These are phyloP conservation scores for Leishmania turanica DNA, from an alignment of 208 protist genomes.

Conservation along the genomic window DNA sequence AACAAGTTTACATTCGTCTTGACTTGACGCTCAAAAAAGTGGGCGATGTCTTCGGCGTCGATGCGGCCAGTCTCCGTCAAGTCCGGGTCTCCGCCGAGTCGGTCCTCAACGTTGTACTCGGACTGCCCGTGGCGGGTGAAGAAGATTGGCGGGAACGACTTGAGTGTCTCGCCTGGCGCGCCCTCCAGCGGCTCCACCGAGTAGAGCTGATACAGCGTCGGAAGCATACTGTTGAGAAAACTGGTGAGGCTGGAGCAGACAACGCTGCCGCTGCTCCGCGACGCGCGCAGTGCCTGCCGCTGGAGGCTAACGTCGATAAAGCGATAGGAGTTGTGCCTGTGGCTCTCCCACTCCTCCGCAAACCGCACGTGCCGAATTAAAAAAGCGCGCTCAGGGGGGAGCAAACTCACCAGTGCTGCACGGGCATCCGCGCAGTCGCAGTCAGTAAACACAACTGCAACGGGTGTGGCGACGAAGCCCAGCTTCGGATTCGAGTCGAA, in stretches of 20 bases:
- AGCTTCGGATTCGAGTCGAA: constrained; percentile 52
- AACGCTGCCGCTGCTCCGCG: constrained; percentile 55
- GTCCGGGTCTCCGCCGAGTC: constrained; percentile 79
- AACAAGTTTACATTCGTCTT: constrained; percentile 52
- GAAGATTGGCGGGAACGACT: constrained; percentile 69
- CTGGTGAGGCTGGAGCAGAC: constrained; percentile 66
- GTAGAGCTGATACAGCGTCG: constrained; percentile 50
- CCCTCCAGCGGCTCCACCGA: constrained; percentile 50
- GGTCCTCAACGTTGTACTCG: constrained; percentile 86
- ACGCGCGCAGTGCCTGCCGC: constrained; percentile 42
- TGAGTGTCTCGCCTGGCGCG: constrained; percentile 42
- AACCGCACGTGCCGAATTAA: constrained; percentile 69
- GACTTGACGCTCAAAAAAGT: constrained; percentile 70
- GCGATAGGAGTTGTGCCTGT: constrained; percentile 7
- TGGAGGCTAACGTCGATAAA: constrained; percentile 65
- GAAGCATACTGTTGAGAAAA: constrained; percentile 64
- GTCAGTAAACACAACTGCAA: constrained; percentile 59
- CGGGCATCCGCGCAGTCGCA: constrained; percentile 42
- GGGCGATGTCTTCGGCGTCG: constrained; percentile 55
- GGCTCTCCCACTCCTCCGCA: constrained; percentile 49
- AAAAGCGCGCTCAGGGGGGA: constrained; percentile 39
- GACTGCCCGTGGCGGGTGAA: constrained; percentile 86
- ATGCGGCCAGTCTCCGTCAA: constrained; percentile 54
- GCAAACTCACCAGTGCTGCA: constrained; percentile 39
- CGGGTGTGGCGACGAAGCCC: constrained; percentile 57